Evolutionary conservation across 768 basidiomycete genomes (phyloP).

Genomic region (Leccinum fibrillosum): DNA sequence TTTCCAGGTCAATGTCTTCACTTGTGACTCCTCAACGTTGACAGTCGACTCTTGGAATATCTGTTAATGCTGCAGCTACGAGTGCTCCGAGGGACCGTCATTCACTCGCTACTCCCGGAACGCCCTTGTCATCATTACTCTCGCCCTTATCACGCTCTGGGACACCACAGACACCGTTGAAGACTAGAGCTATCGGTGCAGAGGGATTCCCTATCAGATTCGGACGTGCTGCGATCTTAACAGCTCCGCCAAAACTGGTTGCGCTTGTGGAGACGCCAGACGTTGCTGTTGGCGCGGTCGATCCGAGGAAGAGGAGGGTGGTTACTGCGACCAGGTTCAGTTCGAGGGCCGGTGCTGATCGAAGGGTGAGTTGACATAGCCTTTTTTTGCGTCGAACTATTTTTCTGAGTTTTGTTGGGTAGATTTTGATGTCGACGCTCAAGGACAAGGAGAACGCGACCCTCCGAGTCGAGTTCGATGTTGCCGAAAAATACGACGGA

Average conservation of each 20-base stretch:
- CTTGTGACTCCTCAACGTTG: conserved; percentile 39
- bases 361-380: conserved; percentile 53
- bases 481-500: conserved; percentile 23
- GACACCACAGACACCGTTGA: conserved; percentile 31
- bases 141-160: conserved; percentile 30
- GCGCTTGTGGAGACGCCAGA: conserved; percentile 85
- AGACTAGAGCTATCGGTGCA: conserved; percentile 21
- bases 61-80: conserved; percentile 29
- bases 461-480: conserved; percentile 15
- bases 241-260: conserved; percentile 79
- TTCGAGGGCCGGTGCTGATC: conserved; percentile 75
- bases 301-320: conserved; percentile 77
- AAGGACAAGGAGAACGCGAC: conserved; percentile 45
- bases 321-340: conserved; percentile 89
- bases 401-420: conserved; percentile 1
- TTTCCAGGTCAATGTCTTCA: conserved; percentile 54
- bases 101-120: conserved; percentile 39
- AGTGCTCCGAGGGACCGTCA: conserved; percentile 42
- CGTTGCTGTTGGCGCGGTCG: conserved; percentile 86
- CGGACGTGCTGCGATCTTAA: conserved; percentile 73
- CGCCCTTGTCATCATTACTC: conserved; percentile 35
- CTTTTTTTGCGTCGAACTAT: neutral
- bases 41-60: conserved; percentile 29
- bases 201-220: conserved; percentile 47
- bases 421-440: conserved; percentile 87